Base-by-base conservation (phyloP, 257 asterid species). In the Thymus mandschuricus region DNA sequence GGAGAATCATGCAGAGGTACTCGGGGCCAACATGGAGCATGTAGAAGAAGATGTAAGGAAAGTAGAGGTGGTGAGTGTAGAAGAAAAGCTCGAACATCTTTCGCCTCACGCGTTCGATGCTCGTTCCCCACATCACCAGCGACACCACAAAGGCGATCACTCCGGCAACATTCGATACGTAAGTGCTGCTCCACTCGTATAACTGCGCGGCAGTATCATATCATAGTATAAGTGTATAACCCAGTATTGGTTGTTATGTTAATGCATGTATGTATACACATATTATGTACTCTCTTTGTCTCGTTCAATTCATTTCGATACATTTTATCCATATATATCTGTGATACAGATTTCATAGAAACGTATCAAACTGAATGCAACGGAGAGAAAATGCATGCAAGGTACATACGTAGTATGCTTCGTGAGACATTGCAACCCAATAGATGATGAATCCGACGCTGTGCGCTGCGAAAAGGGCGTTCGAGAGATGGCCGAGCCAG, bases 31-130 rank as follows among this genome's bases (percentile, higher is more conserved):
- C 93, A 67, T 89, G 96, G 12, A 86, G 69, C 66, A 86, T 66
- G 77, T 80, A 89, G 83, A 89, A 83, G 80, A 89, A 48, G n/a
- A 86, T 10, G 10, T 49, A 80, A 27, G 77, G 69, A 38, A 73
- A 62, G 50, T 86, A 86, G 48, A 88, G 83, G 34, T 88, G 87
- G 73, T 88, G 96, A 0, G 70, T 2, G 65, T 86, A 86, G 57
- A 69, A 86, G 85, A 86, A 86, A 60, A 89, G 60, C 74, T 89
- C 91, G n/a, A 89, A 87, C 80, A 52, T 70, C 35, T 87, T 85
- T 69, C 87, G 80, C 76, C 93, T 81, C 1, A 87, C 72, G 6
- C 83, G 78, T 5, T 70, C 74, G n/a, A 83, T 57, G 68, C 86
- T 86, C 29, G 89, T 79, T 1, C 5, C 79, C 96, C 89, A 89